A percentile compares a stretch with the other conserved stretches of the same genome.
Evolutionary conservation across 2,329 filamentous ascomycete genomes (phyloP).

Genomic region (Berkeleyomyces basicola): DNA sequence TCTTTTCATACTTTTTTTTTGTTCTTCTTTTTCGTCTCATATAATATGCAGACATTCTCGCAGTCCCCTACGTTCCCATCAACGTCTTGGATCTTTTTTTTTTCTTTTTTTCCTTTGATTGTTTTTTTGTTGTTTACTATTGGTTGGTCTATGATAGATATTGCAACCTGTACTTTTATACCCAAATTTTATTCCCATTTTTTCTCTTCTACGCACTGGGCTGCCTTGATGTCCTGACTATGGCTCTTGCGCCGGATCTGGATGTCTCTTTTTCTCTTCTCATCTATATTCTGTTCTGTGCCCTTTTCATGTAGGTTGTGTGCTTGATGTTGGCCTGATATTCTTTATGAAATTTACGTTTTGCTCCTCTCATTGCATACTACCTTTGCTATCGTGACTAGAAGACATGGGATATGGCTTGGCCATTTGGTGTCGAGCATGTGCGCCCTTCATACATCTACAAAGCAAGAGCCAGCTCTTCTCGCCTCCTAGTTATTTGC

Average conservation of each 20-base stretch:
- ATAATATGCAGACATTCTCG: background rate
- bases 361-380: background rate
- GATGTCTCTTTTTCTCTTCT: background rate
- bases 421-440: no score
- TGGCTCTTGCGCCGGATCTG: background rate
- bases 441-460: no score
- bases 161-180: constrained; percentile 1
- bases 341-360: background rate
- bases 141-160: constrained; percentile 9
- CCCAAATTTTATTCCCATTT: constrained; percentile 4
- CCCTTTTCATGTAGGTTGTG: background rate
- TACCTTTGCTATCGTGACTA: background rate
- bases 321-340: constrained; percentile 2
- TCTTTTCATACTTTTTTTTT: background rate
- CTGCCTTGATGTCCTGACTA: background rate
- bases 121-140: constrained; percentile 5
- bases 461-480: background rate
- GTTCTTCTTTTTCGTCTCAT: background rate
- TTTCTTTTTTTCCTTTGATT: background rate
- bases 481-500: background rate
- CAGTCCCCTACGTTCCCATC: background rate
- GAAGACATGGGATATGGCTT: no score
- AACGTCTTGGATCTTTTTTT: background rate
- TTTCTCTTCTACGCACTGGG: background rate
- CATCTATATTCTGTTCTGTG: background rate